phyloP scores from a whole-genome alignment of 139 green algal species.

The Diplosphaera chodatii region DNA sequence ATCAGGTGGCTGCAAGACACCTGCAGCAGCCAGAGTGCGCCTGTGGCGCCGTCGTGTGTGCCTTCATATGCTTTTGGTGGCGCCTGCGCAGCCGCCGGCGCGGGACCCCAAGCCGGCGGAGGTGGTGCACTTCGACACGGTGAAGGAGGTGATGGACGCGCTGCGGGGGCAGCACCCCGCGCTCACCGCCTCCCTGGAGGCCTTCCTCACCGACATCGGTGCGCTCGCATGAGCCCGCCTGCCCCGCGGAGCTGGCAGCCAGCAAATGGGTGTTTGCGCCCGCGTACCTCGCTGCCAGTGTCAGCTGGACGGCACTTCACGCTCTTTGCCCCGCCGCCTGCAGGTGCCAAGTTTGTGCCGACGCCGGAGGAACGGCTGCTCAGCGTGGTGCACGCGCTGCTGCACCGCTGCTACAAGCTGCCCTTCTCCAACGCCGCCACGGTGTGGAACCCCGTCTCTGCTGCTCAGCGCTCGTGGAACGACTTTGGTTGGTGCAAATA shows the following conservation, averaged over 20 bases:
- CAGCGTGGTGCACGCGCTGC: conserved; percentile 86
- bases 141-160: conserved; percentile 69
- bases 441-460: not conserved
- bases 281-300: no score
- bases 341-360: conserved; percentile 66
- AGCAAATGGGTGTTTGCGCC: no score
- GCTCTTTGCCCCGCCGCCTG: not conserved
- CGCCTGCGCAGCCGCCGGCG: conserved; percentile 7
- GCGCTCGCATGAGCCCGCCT: not conserved
- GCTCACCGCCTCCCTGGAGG: conserved; percentile 33
- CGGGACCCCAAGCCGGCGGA: conserved; percentile 34
- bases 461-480: no score
- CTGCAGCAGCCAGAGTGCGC: no score
- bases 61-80: no score
- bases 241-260: no score
- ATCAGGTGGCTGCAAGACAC: no score
- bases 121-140: conserved; percentile 49
- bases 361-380: conserved; percentile 90
- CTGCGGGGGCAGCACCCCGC: conserved; percentile 45
- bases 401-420: conserved; percentile 87
- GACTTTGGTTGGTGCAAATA: no score
- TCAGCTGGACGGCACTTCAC: no score
- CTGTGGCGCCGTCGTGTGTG: no score
- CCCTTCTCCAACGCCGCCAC: conserved; percentile 34
- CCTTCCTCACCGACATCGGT: conserved; percentile 42